Conservation (phyloP, 805 yeast genomes). For the Saturnispora saitoi region DNA sequence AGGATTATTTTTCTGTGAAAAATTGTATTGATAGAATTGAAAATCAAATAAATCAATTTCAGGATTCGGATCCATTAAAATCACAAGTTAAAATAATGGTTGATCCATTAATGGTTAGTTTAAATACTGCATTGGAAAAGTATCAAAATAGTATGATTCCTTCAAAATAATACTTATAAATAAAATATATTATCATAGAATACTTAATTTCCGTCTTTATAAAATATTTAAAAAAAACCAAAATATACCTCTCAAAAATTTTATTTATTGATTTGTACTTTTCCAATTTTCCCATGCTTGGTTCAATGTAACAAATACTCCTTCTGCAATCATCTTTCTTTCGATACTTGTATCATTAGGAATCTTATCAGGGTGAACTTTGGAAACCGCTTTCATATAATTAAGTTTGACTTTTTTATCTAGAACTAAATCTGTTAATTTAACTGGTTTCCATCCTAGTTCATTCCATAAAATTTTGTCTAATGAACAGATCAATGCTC, state of each 20-base stretch:
- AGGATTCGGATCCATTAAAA: conserved; percentile 10
- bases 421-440: conserved; percentile 68
- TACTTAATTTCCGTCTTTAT: too few relatives aligned
- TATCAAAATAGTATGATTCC: conserved; percentile 35
- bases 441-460: conserved; percentile 55
- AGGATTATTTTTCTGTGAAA: conserved; percentile 38
- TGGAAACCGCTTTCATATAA: conserved; percentile 74
- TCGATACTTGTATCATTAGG: conserved; percentile 51
- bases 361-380: conserved; percentile 81
- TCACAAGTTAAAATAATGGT: conserved; percentile 23
- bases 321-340: conserved; percentile 75
- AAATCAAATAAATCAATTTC: conserved; percentile 20
- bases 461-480: conserved; percentile 62
- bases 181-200: neutral
- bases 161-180: neutral
- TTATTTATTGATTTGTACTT: neutral
- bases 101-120: conserved; percentile 36
- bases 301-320: conserved; percentile 74
- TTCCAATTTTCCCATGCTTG: conserved; percentile 86
- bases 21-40: conserved; percentile 41
- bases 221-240: neutral
- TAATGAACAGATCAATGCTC: conserved; percentile 67
- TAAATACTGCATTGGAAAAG: conserved; percentile 37
- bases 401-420: conserved; percentile 82
- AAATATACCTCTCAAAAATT: neutral